Percentiles rank a stretch among this genome's conserved stretches.
These are phyloP conservation scores for Botryococcus braunii DNA, from an alignment of 163 green algal species.

Conservation along the genomic window DNA sequence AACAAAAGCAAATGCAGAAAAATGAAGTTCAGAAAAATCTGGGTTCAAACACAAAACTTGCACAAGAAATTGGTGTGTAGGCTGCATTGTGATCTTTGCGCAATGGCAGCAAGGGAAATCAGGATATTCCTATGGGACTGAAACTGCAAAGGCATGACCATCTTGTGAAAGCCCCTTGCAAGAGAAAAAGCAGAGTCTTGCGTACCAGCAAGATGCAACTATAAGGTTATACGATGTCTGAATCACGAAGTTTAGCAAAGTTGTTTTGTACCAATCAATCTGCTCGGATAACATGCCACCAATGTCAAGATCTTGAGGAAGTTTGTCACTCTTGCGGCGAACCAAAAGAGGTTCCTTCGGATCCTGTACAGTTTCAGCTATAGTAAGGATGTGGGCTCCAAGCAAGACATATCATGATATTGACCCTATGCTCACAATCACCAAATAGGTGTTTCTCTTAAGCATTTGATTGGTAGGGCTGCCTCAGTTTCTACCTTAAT, in stretches of 20 bases:
- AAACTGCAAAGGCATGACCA: too few species aligned
- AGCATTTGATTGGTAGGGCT: neutral
- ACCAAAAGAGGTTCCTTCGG: neutral
- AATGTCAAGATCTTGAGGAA: constrained; percentile 4
- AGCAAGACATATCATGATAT: neutral
- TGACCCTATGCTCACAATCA: neutral
- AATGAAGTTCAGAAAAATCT: too few species aligned
- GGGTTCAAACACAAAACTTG: too few species aligned
- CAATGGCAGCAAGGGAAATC: too few species aligned
- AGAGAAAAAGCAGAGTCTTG: too few species aligned
- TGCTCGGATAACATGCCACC: neutral
- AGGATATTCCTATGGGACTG: too few species aligned
- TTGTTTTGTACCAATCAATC: constrained; percentile 1
- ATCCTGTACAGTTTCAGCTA: neutral
- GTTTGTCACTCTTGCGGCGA: neutral
- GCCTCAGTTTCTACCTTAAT: neutral
- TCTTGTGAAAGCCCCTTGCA: neutral
- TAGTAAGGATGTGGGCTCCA: neutral
- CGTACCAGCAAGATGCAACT: constrained; percentile 2
- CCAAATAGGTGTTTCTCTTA: neutral
- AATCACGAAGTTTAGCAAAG: constrained; percentile 12
- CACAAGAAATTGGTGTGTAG: too few species aligned
- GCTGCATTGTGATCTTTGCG: too few species aligned
- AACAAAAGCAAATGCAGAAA: too few species aligned
- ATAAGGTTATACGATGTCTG: constrained; percentile 7